phyloP scores from a whole-genome alignment of 192 early-diverging fungal genomes.

The Chytriomyces sp. region DNA sequence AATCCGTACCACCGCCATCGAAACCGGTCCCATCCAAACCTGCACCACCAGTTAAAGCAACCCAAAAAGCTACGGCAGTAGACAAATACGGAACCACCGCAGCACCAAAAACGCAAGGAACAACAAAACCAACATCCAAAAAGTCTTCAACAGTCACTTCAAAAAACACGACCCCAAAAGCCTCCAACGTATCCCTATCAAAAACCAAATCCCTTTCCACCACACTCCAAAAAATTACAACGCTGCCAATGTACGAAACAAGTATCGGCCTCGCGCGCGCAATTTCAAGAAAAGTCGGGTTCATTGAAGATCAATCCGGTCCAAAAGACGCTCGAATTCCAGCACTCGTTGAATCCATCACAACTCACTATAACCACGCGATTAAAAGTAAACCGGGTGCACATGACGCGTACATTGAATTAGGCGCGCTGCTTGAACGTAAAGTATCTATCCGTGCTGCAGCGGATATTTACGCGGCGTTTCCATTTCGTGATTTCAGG shows the following conservation, averaged over 20 bases:
- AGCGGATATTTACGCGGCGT: slow-evolving; percentile 41
- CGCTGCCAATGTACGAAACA: slow-evolving; percentile 20
- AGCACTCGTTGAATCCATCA: background rate
- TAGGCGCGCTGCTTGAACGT: slow-evolving; percentile 45
- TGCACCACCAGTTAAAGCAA: slow-evolving; percentile 7
- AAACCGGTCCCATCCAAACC: slow-evolving; percentile 16
- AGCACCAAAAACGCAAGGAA: slow-evolving; percentile 19
- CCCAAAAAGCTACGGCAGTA: background rate
- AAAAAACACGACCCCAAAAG: slow-evolving; percentile 24
- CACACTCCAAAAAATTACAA: background rate
- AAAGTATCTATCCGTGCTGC: slow-evolving; percentile 30
- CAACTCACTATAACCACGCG: slow-evolving; percentile 24
- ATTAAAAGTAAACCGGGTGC: slow-evolving; percentile 24
- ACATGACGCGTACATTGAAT: slow-evolving; percentile 60
- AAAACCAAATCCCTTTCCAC: background rate
- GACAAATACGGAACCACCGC: too few species aligned
- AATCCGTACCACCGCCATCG: background rate
- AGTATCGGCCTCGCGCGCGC: slow-evolving; percentile 43
- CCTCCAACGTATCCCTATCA: background rate
- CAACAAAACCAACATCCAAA: slow-evolving; percentile 1
- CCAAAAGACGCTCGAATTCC: slow-evolving; percentile 7
- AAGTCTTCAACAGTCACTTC: slow-evolving; percentile 32
- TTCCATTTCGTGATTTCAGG: slow-evolving; percentile 41
- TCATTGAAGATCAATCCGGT: slow-evolving; percentile 17
- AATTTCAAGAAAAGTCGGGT: slow-evolving; percentile 26